Conservation (phyloP, 495 filamentous ascomycete species). For the Terfezia boudieri region DNA sequence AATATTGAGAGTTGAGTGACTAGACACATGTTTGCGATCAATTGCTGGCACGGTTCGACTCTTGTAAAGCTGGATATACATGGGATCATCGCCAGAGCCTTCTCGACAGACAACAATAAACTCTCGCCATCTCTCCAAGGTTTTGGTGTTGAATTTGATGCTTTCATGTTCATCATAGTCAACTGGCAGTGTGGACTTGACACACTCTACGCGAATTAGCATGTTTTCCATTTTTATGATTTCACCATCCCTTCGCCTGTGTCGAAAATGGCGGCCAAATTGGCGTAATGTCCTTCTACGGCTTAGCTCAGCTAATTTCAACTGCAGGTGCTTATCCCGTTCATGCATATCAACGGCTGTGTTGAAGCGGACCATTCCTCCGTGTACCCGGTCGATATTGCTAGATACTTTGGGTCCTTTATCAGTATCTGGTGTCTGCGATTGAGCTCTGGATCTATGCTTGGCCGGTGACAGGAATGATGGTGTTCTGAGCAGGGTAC, state of each 20-base stretch:
- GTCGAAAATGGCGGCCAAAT: constrained; percentile 4
- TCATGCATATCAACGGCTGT: constrained; percentile 13
- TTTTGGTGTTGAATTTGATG: constrained; percentile 34
- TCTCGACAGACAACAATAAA: constrained; percentile 48
- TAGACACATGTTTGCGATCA: constrained; percentile 28
- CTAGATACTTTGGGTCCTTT: not conserved
- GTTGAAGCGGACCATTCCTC: constrained; percentile 17
- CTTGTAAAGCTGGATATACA: constrained; percentile 39
- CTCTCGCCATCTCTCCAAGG: constrained; percentile 47
- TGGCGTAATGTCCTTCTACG: constrained; percentile 10
- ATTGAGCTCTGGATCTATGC: constrained; percentile 1
- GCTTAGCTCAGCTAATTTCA: constrained; percentile 14
- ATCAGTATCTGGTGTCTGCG: not conserved
- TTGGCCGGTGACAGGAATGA: constrained; percentile 1
- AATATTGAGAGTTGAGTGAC: constrained; percentile 27
- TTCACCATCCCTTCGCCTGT: constrained; percentile 26
- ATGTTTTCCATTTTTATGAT: constrained; percentile 55
- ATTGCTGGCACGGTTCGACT: constrained; percentile 44
- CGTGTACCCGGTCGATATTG: constrained; percentile 13
- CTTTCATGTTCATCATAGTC: constrained; percentile 50
- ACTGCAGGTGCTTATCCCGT: constrained; percentile 13
- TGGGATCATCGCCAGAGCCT: constrained; percentile 29
- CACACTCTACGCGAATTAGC: constrained; percentile 43
- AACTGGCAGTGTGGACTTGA: constrained; percentile 30
- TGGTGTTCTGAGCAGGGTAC: not conserved